phyloP scores from a whole-genome alignment of 78 protist species.

The Pigoraptor vietnamica region DNA sequence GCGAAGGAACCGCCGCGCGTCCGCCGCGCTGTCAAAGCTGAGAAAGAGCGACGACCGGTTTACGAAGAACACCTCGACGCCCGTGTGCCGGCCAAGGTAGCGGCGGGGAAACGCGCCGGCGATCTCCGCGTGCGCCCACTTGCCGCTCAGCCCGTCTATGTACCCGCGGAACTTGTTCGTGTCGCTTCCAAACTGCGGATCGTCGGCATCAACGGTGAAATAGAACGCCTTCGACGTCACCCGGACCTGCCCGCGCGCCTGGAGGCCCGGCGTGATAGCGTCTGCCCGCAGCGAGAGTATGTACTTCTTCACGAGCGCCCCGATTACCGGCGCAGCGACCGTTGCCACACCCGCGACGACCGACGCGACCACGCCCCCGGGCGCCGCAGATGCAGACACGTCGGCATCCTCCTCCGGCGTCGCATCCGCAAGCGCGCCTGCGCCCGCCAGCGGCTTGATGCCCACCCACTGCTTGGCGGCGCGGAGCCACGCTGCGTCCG shows the following conservation, averaged over 20 bases:
- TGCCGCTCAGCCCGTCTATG: neutral
- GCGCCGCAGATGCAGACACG: neutral
- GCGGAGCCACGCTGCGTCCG: neutral
- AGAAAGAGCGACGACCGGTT: slow-evolving; percentile 56
- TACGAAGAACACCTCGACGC: slow-evolving; percentile 67
- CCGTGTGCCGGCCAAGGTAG: slow-evolving; percentile 53
- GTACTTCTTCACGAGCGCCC: neutral
- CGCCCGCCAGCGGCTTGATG: neutral
- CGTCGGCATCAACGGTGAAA: neutral
- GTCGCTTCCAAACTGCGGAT: neutral
- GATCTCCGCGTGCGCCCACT: slow-evolving; percentile 18
- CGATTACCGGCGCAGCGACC: neutral
- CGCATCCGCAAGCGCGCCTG: neutral
- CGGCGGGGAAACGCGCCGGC: slow-evolving; percentile 61
- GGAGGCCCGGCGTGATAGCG: neutral
- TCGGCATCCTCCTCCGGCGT: neutral
- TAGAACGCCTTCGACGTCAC: neutral
- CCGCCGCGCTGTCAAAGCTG: slow-evolving; percentile 31
- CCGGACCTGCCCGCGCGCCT: neutral
- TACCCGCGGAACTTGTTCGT: neutral
- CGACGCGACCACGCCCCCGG: neutral
- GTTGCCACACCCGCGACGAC: neutral
- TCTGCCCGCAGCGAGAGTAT: neutral
- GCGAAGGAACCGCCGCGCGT: slow-evolving; percentile 17
- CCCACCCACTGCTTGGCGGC: neutral